Conservation (phyloP, 1,284 basidiomycete genomes). For the Sparassis latifolia region DNA sequence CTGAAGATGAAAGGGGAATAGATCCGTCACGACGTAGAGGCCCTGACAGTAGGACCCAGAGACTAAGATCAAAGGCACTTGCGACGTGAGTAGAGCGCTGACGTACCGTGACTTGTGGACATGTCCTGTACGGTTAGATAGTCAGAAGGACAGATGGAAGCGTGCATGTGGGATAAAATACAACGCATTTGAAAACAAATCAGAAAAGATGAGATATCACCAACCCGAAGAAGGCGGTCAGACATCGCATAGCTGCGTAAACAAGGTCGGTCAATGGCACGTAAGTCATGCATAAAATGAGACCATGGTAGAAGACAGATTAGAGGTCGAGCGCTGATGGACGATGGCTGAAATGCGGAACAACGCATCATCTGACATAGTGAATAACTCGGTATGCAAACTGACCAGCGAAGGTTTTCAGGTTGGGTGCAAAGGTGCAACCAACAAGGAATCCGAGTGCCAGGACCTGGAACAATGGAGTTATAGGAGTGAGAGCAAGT, state of each 20-base stretch:
- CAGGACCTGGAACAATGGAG: slow-evolving; percentile 29
- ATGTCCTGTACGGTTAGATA: slow-evolving; percentile 33
- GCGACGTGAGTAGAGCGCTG: not conserved
- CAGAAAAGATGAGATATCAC: not conserved
- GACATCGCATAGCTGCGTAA: slow-evolving; percentile 56
- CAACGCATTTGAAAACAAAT: too few species aligned
- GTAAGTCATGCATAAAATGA: too few species aligned
- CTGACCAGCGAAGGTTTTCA: slow-evolving; percentile 47
- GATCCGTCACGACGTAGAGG: slow-evolving; percentile 58
- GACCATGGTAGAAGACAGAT: not conserved
- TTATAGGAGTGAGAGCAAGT: not conserved
- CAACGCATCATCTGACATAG: too few species aligned
- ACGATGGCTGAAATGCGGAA: not conserved
- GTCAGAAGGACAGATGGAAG: not conserved
- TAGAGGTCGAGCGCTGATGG: slow-evolving; percentile 3
- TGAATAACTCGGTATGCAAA: not conserved
- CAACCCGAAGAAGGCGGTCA: slow-evolving; percentile 66
- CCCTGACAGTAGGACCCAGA: slow-evolving; percentile 34
- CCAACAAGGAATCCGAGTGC: slow-evolving; percentile 45
- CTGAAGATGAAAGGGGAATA: slow-evolving; percentile 73
- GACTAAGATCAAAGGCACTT: not conserved
- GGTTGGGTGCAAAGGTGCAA: slow-evolving; percentile 46
- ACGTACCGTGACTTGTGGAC: slow-evolving; percentile 63
- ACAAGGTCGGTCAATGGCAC: not conserved
- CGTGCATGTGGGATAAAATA: not conserved